Evolutionary conservation across 306 rosid species (phyloP), one percentile per base, ranked within the genome.

Genomic region (Vigna nakashimae): DNA sequence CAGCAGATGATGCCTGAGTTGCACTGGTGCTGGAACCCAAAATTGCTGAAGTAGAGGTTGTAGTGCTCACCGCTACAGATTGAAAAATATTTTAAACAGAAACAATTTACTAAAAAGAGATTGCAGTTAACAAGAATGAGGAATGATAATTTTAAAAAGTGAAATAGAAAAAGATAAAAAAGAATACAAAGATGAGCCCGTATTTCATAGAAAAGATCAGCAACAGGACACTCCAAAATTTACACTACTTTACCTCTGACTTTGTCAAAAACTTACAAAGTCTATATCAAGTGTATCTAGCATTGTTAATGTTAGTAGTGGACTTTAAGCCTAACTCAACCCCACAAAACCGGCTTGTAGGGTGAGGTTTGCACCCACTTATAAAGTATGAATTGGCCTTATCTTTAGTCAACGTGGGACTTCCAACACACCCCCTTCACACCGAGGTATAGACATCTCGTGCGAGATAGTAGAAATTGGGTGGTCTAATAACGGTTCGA

Each of bases 1-100:
- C 84, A 55, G 98, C 71, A 20, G 95, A 70, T 55, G 92, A 77
- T 46, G 83, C 69, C 86, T 87, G 98, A 82, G 88, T 83, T 22
- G 91, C 85, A 82, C 86, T 71, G 7, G 88, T 73, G 82, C 87
- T 82, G 51, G 89, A 64, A 79, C 79, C 80, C 69, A 95, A 80
- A 53, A 89, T 55, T 49, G 88, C 82, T 7, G 85, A 72, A 66
- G 84, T 84, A 74, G 93, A 32, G 7, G 91, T 43, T 63, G 89
- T 81, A 60, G 89, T 56, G 76, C 80, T 57, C 64, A 84, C 80
- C 24, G 91, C 95, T 89, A 40, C 85, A 93, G 65, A 87, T 73
- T 28, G 69, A 50, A 55, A 53, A 69, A 18, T 5, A 20, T 59
- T 74, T 3, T 8, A 16, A 9, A 63, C 18, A 55, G 22, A 79